Base-by-base conservation (phyloP, 2,329 filamentous ascomycete genomes). In the Raffaelea deltoideospora region DNA sequence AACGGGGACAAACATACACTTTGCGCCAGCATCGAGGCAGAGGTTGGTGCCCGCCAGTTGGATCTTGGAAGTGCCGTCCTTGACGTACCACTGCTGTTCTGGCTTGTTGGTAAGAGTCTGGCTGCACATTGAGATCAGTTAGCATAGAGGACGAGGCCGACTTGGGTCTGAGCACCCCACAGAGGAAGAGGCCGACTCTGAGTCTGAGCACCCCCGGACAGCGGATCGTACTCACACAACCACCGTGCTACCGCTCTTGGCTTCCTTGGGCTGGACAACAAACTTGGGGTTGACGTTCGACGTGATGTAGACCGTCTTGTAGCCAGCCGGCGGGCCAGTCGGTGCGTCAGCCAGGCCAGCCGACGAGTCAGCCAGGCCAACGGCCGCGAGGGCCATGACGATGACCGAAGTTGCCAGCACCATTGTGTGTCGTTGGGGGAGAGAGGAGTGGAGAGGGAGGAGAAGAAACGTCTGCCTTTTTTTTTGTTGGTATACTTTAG, bases 11-110 rank as follows among this genome's bases (percentile, higher is more conserved):
- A n/a, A 21, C 47, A 42, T 26, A 52, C 51, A 38, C 43, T 56
- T 45, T 6, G 51, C 50, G 8, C 59, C 59, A 4, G 52, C 59
- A 35, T 62, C 59, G 17, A 62, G 35, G 39, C 58, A 62, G n/a
- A 60, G 51, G 5, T 48, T 54, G n/a, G 51, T 56, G 37, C 48
- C 45, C 0, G 51, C 56, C 18, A 59, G 47, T 43, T 59, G 56
- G 41, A 62, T 56, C 43, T 51, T 56, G 33, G 50, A 53, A 26
- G 41, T 43, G 38, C 53, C 54, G 18, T 44, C 42, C 43, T 53
- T 53, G 45, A 62, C 38, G 37, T 56, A 57, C 59, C 59, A 62
- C 39, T 60, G 56, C 44, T 62, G 59, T 41, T 58, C 56, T 3
- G 54, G 45, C 41, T 48, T 54, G 41, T 46, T 45, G 31, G 41